phyloP scores from a whole-genome alignment of 2,329 filamentous ascomycete species.

The Teratosphaeria gauchensis region DNA sequence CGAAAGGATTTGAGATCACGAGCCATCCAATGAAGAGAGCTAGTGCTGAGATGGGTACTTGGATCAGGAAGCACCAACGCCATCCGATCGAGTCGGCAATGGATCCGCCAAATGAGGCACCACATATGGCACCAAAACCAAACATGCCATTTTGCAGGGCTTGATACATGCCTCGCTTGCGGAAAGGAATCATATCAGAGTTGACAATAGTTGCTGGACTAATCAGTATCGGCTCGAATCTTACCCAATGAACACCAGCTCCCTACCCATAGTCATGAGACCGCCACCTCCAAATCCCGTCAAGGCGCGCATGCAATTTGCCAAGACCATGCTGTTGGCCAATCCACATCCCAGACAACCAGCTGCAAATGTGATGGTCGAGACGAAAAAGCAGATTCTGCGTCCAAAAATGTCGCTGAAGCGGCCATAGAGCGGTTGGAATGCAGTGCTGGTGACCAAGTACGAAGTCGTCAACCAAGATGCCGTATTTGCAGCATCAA shows the following conservation, averaged over 20 bases:
- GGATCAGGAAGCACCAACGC: constrained; percentile 48
- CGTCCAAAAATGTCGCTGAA: constrained; percentile 30
- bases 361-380: constrained; percentile 21
- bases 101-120: constrained; percentile 35
- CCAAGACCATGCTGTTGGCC: constrained; percentile 15
- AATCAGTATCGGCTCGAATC: neutral
- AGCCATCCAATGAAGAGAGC: constrained; percentile 46
- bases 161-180: constrained; percentile 49
- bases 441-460: constrained; percentile 50
- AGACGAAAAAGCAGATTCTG: constrained; percentile 23
- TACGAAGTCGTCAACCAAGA: constrained; percentile 46
- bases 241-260: constrained; percentile 1
- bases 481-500: constrained; percentile 31
- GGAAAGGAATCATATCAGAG: constrained; percentile 54
- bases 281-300: constrained; percentile 24
- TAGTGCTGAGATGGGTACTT: constrained; percentile 50
- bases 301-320: constrained; percentile 22
- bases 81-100: constrained; percentile 37
- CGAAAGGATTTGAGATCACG: constrained; percentile 41
- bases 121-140: constrained; percentile 53
- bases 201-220: constrained; percentile 33
- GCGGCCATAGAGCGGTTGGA: constrained; percentile 54
- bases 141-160: constrained; percentile 52
- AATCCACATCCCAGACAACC: constrained; percentile 25
- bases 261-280: constrained; percentile 23